Evolutionary conservation across 768 basidiomycete species (phyloP).

Genomic region (Xerocomellus intermedius): DNA sequence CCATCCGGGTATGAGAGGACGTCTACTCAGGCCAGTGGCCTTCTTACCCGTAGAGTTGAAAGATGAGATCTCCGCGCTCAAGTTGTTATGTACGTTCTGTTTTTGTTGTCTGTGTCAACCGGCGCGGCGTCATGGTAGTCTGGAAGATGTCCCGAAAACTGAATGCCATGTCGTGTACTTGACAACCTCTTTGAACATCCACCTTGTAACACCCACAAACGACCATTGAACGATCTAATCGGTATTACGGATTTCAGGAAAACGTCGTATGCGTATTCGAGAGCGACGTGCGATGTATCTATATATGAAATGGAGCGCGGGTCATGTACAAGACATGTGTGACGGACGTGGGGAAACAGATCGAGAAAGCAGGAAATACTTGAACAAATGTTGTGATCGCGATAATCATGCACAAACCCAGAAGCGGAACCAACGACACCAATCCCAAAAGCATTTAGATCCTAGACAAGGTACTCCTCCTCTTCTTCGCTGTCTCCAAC

Average conservation of each 20-base stretch:
- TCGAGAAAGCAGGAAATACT: background rate
- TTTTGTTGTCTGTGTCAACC: no score
- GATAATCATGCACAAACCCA: background rate
- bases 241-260: background rate
- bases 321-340: background rate
- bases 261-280: background rate
- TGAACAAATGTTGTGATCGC: background rate
- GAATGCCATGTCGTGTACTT: no score
- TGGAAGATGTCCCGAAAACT: no score
- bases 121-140: no score
- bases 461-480: slow-evolving; percentile 15
- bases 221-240: background rate
- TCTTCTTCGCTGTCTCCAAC: slow-evolving; percentile 29
- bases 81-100: no score
- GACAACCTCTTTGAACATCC: no score
- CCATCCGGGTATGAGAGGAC: no score
- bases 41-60: no score
- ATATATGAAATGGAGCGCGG: background rate
- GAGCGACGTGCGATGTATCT: background rate
- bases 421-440: background rate
- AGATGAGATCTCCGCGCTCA: no score
- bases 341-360: background rate
- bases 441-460: background rate
- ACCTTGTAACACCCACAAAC: background rate
- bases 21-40: no score